These are phyloP conservation scores for Schwanniomyces vanrijiae DNA, from an alignment of 805 yeast genomes.

Conservation along the genomic window DNA sequence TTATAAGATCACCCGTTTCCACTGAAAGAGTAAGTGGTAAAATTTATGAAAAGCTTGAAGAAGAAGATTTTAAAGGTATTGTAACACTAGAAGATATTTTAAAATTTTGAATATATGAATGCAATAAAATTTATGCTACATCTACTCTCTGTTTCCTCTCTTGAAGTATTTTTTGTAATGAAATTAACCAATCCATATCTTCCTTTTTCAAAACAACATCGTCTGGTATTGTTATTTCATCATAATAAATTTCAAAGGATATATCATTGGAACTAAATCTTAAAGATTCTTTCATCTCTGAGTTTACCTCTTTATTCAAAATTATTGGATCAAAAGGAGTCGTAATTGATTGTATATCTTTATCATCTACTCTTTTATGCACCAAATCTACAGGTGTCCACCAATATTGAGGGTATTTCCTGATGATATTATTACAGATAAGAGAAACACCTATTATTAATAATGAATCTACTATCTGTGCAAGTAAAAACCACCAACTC, in stretches of 20 bases:
- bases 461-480: conserved; percentile 48
- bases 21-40: conserved; percentile 68
- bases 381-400: conserved; percentile 40
- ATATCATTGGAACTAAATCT: conserved; percentile 10
- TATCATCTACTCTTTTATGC: no score
- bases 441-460: conserved; percentile 51
- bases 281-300: conserved; percentile 9
- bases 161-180: conserved; percentile 11
- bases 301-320: not conserved
- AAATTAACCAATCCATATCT: conserved; percentile 29
- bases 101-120: conserved; percentile 1
- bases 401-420: conserved; percentile 61
- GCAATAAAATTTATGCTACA: not conserved
- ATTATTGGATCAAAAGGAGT: no score
- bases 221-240: conserved; percentile 20
- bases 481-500: conserved; percentile 69
- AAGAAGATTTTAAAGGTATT: conserved; percentile 53
- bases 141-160: not conserved
- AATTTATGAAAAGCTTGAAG: conserved; percentile 54
- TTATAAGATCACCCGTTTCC: conserved; percentile 62
- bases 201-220: conserved; percentile 21
- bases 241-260: conserved; percentile 15
- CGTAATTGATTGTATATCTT: no score
- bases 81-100: conserved; percentile 41
- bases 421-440: conserved; percentile 51